Evolutionary conservation across 2,329 filamentous ascomycete species (phyloP).

Genomic region (Talaromyces sp.): DNA sequence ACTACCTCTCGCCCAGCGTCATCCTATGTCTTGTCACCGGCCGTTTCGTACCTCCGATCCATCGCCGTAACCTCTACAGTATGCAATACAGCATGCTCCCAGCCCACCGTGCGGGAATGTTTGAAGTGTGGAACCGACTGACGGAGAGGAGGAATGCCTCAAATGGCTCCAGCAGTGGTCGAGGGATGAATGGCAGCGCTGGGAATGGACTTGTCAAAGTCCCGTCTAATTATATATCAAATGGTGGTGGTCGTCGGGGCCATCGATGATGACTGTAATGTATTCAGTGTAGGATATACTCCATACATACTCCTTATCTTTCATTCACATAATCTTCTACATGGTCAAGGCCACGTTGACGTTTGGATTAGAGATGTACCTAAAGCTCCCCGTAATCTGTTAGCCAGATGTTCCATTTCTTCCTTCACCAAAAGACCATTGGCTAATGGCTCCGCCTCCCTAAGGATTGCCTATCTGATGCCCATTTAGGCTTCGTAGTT

Average conservation of each 20-base stretch:
- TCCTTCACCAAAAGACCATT: too few relatives aligned
- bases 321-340: too few relatives aligned
- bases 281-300: not conserved
- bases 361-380: not conserved
- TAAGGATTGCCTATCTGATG: too few relatives aligned
- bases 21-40: constrained; percentile 83
- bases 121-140: constrained; percentile 77
- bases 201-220: constrained; percentile 10
- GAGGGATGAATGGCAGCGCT: not conserved
- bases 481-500: too few relatives aligned
- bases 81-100: constrained; percentile 98
- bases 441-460: too few relatives aligned
- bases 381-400: too few relatives aligned
- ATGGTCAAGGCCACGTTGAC: not conserved
- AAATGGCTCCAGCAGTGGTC: not conserved
- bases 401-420: too few relatives aligned
- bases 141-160: constrained; percentile 44
- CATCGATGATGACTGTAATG: constrained; percentile 6
- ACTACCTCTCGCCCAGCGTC: constrained; percentile 86
- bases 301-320: not conserved
- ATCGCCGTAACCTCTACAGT: constrained; percentile 89
- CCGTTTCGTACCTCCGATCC: constrained; percentile 89
- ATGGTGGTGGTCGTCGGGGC: constrained; percentile 9
- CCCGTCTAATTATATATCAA: constrained; percentile 6
- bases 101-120: constrained; percentile 68